A percentile compares a stretch with the other conserved stretches of the same genome.
These are phyloP conservation scores for Akanthomyces muscarius DNA, from an alignment of 2,329 filamentous ascomycete genomes.

Conservation along the genomic window DNA sequence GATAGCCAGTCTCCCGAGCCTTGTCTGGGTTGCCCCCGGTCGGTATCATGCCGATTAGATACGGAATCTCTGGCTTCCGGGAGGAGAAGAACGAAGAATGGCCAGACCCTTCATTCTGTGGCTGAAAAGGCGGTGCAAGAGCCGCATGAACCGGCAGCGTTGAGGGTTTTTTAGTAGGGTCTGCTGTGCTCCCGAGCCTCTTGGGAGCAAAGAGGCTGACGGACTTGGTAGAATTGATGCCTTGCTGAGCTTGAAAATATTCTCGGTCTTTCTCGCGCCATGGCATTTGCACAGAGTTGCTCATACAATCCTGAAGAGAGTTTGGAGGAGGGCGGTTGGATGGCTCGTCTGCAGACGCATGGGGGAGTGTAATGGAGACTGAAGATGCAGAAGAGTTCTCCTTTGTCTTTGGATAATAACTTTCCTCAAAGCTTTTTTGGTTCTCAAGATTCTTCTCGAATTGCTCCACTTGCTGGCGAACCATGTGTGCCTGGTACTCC, in stretches of 20 bases:
- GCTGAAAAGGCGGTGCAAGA: slow-evolving; percentile 47
- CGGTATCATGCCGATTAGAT: slow-evolving; percentile 52
- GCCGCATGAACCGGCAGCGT: slow-evolving; percentile 44
- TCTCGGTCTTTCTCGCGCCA: slow-evolving; percentile 18
- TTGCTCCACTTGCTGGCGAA: slow-evolving; percentile 44
- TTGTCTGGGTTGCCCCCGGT: slow-evolving; percentile 38
- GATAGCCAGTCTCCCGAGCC: slow-evolving; percentile 45
- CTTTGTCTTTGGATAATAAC: slow-evolving; percentile 36
- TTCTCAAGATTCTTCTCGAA: slow-evolving; percentile 45
- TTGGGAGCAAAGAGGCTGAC: slow-evolving; percentile 21
- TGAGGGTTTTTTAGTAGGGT: slow-evolving; percentile 31
- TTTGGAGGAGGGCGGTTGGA: neutral
- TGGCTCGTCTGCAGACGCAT: slow-evolving; percentile 19
- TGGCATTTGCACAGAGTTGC: slow-evolving; percentile 13
- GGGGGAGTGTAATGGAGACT: neutral
- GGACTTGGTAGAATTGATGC: slow-evolving; percentile 30
- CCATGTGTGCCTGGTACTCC: slow-evolving; percentile 37
- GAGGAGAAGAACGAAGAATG: neutral
- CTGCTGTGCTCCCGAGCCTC: slow-evolving; percentile 23
- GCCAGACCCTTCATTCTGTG: slow-evolving; percentile 22
- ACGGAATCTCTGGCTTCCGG: slow-evolving; percentile 36
- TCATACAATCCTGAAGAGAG: neutral
- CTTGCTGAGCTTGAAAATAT: slow-evolving; percentile 22
- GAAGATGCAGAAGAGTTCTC: slow-evolving; percentile 23
- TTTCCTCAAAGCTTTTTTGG: slow-evolving; percentile 44